Evolutionary conservation across 495 filamentous ascomycete genomes (phyloP).

Genomic region (Penicillium canariense): DNA sequence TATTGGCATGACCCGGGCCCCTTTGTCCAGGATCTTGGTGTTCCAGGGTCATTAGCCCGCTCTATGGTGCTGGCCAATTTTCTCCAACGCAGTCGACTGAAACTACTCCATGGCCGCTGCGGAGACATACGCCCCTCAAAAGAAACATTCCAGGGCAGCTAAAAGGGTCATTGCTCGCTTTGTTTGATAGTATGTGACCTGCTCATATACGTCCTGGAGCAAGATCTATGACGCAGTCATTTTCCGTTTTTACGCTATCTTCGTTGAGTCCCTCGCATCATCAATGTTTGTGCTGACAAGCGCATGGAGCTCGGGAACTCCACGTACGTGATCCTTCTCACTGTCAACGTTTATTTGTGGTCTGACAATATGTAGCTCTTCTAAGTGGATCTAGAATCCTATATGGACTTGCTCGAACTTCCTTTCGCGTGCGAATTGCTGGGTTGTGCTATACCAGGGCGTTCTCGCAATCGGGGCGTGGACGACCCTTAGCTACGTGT

Average conservation of each 20-base stretch:
- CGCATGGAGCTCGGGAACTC: conserved; percentile 62
- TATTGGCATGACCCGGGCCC: conserved; percentile 20
- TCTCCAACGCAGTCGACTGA: conserved; percentile 72
- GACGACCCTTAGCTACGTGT: conserved; percentile 27
- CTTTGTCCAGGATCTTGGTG: conserved; percentile 17
- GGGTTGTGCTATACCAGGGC: conserved; percentile 35
- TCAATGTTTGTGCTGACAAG: conserved; percentile 73
- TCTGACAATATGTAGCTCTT: conserved; percentile 10
- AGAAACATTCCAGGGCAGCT: conserved; percentile 71
- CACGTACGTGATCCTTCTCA: conserved; percentile 46
- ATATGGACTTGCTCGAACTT: conserved; percentile 41
- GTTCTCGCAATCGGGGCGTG: conserved; percentile 23
- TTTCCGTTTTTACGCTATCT: too few species aligned
- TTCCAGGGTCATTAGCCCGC: conserved; percentile 32
- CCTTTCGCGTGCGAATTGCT: conserved; percentile 30
- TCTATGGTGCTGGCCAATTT: conserved; percentile 72
- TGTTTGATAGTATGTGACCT: conserved; percentile 62
- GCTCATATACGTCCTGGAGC: too few species aligned
- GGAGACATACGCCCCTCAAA: conserved; percentile 66
- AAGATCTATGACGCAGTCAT: too few species aligned
- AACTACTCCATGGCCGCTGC: conserved; percentile 53
- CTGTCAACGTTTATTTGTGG: neutral
- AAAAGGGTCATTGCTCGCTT: conserved; percentile 68
- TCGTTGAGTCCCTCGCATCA: conserved; percentile 61
- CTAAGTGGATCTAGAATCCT: conserved; percentile 51